These are phyloP conservation scores for Aspergillus quadrilineatus DNA, from an alignment of 2,329 filamentous ascomycete genomes.

Conservation along the genomic window DNA sequence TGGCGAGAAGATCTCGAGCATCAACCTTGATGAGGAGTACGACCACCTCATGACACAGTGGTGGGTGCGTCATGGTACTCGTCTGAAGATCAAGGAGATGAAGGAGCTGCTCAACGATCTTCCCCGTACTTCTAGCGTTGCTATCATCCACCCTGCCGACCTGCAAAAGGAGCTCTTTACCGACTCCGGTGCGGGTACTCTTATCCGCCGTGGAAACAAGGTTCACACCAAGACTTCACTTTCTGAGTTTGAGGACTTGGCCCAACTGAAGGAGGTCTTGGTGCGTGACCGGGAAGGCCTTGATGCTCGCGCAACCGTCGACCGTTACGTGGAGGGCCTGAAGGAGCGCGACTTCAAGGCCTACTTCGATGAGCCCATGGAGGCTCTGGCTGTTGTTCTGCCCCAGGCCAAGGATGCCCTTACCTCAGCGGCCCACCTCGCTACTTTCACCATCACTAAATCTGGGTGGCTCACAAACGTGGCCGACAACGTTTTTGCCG, in stretches of 20 bases:
- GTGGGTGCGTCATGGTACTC: constrained; percentile 93
- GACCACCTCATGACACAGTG: constrained; percentile 87
- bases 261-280: constrained; percentile 77
- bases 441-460: constrained; percentile 90
- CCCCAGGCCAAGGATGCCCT: constrained; percentile 60
- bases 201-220: constrained; percentile 90
- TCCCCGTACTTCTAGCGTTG: constrained; percentile 88
- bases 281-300: constrained; percentile 77
- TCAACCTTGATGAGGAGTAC: constrained; percentile 96
- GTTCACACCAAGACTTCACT: constrained; percentile 71
- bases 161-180: constrained; percentile 97
- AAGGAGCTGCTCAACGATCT: constrained; percentile 88
- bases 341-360: constrained; percentile 79
- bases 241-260: constrained; percentile 71
- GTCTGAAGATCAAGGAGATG: constrained; percentile 96
- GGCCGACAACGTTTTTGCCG: constrained; percentile 89
- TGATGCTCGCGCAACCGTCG: constrained; percentile 78
- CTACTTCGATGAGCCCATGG: constrained; percentile 92
- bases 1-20: constrained; percentile 93
- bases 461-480: constrained; percentile 92
- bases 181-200: constrained; percentile 87
- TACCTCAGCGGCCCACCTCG: constrained; percentile 73
- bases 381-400: constrained; percentile 84
- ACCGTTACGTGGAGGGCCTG: constrained; percentile 80
- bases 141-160: constrained; percentile 94